These are phyloP conservation scores for Rhododendron molle DNA, from an alignment of 148 eudicot species.

Conservation along the genomic window DNA sequence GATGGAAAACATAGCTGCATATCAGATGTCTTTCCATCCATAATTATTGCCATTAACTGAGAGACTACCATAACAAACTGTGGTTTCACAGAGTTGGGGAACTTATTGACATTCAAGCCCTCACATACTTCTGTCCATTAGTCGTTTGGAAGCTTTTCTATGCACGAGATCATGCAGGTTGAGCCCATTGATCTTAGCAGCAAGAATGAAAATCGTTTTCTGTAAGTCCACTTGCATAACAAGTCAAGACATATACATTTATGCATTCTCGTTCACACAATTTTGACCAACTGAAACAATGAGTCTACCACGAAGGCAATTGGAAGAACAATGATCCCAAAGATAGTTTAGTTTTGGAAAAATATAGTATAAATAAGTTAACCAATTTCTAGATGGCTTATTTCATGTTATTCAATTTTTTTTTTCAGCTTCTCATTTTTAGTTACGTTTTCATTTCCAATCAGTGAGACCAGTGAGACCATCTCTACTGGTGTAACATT, in stretches of 20 bases:
- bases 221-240: constrained; percentile 76
- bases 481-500: too few relatives aligned
- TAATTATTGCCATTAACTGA: neutral
- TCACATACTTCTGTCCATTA: neutral
- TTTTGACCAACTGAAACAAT: too few relatives aligned
- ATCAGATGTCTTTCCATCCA: neutral
- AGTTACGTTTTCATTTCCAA: too few relatives aligned
- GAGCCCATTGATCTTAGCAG: constrained; percentile 70
- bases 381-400: too few relatives aligned
- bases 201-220: constrained; percentile 97
- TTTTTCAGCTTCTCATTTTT: too few relatives aligned
- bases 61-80: neutral
- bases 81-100: neutral
- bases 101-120: neutral
- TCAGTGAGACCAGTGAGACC: too few relatives aligned
- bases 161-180: constrained; percentile 62
- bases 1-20: neutral
- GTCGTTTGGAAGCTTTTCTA: constrained; percentile 17
- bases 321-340: too few relatives aligned
- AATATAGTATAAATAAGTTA: too few relatives aligned
- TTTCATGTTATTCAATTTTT: too few relatives aligned
- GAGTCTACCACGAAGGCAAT: too few relatives aligned
- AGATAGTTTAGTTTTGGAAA: too few relatives aligned
- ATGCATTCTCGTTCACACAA: too few relatives aligned
- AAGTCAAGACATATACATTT: neutral